A percentile compares a stretch with the other conserved stretches of the same genome.
These are phyloP conservation scores for Podila epigama DNA, from an alignment of 192 early-diverging fungal species.

Conservation along the genomic window DNA sequence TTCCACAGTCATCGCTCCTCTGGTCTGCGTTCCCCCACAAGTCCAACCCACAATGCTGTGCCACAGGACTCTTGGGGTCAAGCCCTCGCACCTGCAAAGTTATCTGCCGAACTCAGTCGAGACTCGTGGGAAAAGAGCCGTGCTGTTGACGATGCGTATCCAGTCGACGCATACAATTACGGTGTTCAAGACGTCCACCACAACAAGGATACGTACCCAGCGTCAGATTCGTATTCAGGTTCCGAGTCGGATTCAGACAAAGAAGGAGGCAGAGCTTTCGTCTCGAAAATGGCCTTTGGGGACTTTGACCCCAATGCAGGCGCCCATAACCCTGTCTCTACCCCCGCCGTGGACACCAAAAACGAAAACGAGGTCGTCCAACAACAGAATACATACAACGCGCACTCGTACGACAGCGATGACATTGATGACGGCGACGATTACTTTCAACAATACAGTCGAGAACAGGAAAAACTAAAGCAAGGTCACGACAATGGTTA, in stretches of 20 bases:
- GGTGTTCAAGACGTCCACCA: constrained; percentile 18
- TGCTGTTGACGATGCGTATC: constrained; percentile 35
- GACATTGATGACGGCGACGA: not conserved
- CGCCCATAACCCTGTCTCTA: not conserved
- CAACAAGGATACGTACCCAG: too few species aligned
- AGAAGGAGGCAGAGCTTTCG: constrained; percentile 8
- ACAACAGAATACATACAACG: not conserved
- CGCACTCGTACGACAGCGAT: not conserved
- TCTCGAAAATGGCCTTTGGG: not conserved
- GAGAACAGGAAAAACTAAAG: not conserved
- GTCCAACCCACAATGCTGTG: not conserved
- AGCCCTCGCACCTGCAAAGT: not conserved
- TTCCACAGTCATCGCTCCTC: not conserved
- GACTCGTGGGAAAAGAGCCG: constrained; percentile 42
- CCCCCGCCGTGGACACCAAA: not conserved
- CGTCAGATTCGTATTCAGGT: too few species aligned
- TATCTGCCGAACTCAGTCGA: not conserved
- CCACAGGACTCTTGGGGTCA: not conserved
- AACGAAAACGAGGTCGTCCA: not conserved
- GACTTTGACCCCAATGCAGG: not conserved
- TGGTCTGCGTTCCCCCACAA: not conserved
- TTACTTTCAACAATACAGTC: not conserved
- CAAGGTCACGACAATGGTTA: not conserved
- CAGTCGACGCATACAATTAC: constrained; percentile 31
- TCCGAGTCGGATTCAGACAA: constrained; percentile 7